Percentiles rank a stretch among this genome's conserved stretches.
Conservation (phyloP, 257 asterid genomes). For the Solanum peruvianum region DNA sequence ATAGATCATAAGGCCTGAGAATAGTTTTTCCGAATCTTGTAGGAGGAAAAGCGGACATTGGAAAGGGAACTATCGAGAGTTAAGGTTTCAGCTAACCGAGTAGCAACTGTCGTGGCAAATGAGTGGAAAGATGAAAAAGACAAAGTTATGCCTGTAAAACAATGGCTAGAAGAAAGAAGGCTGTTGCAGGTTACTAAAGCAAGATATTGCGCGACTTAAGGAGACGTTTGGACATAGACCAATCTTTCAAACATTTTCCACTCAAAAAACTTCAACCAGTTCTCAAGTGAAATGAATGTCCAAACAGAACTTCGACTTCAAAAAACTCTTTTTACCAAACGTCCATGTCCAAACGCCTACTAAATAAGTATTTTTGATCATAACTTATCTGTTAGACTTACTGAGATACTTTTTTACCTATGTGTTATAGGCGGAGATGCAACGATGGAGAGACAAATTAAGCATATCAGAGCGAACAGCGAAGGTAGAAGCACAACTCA, state of each 20-base stretch:
- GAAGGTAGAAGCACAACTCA: slow-evolving; percentile 73
- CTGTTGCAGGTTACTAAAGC: slow-evolving; percentile 42
- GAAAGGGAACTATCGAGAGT: slow-evolving; percentile 82
- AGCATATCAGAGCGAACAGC: slow-evolving; percentile 62
- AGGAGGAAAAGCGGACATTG: slow-evolving; percentile 86
- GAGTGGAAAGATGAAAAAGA: slow-evolving; percentile 93
- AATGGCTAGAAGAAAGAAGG: slow-evolving; percentile 93
- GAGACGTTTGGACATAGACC: neutral
- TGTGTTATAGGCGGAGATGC: slow-evolving; percentile 25
- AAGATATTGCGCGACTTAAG: neutral
- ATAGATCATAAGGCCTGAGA: neutral
- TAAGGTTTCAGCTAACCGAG: slow-evolving; percentile 74
- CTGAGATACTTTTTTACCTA: neutral
- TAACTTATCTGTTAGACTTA: neutral
- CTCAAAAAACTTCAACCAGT: neutral
- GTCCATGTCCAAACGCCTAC: neutral
- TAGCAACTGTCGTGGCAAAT: slow-evolving; percentile 73
- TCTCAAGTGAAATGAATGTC: neutral
- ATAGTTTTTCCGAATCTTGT: neutral
- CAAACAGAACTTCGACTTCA: neutral
- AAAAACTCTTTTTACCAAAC: neutral
- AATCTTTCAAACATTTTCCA: neutral
- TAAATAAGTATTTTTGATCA: neutral
- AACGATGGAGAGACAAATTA: slow-evolving; percentile 61
- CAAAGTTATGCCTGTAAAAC: slow-evolving; percentile 89